phyloP scores from a whole-genome alignment of 495 filamentous ascomycete species.

The Penicillium turbatum region DNA sequence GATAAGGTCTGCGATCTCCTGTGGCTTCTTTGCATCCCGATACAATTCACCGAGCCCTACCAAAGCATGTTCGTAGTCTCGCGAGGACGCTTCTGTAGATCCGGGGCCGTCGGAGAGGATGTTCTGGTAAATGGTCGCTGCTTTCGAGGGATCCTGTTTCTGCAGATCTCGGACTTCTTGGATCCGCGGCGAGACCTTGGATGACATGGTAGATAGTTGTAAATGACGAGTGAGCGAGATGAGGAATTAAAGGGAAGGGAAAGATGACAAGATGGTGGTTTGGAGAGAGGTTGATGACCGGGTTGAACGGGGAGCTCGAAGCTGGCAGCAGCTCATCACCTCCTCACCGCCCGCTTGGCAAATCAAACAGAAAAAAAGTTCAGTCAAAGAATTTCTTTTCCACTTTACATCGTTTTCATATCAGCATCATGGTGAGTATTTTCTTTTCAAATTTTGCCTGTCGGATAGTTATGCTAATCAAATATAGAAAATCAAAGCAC shows the following conservation, averaged over 20 bases:
- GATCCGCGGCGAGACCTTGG: slow-evolving; percentile 56
- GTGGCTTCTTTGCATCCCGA: slow-evolving; percentile 79
- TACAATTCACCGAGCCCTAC: slow-evolving; percentile 87
- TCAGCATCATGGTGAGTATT: slow-evolving; percentile 24
- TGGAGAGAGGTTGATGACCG: slow-evolving; percentile 22
- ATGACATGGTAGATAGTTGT: slow-evolving; percentile 39
- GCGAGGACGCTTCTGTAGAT: slow-evolving; percentile 74
- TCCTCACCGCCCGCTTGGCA: slow-evolving; percentile 31
- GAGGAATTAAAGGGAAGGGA: slow-evolving; percentile 1
- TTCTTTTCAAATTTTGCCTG: neutral
- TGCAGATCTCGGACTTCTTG: slow-evolving; percentile 80
- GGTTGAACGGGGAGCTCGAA: slow-evolving; percentile 30
- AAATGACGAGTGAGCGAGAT: neutral
- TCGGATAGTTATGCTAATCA: slow-evolving; percentile 8
- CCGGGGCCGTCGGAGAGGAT: slow-evolving; percentile 81
- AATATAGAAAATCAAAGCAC: slow-evolving; percentile 83
- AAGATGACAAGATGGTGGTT: slow-evolving; percentile 11
- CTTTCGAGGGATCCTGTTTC: slow-evolving; percentile 73
- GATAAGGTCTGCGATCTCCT: slow-evolving; percentile 88
- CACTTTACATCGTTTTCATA: slow-evolving; percentile 8
- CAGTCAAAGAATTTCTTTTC: slow-evolving; percentile 15
- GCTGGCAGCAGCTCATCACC: slow-evolving; percentile 29
- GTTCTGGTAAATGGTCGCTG: slow-evolving; percentile 78
- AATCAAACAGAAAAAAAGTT: slow-evolving; percentile 36
- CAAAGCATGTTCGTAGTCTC: slow-evolving; percentile 71